Conservation (phyloP, 306 rosid genomes). For the Quercus aquifolioides region DNA sequence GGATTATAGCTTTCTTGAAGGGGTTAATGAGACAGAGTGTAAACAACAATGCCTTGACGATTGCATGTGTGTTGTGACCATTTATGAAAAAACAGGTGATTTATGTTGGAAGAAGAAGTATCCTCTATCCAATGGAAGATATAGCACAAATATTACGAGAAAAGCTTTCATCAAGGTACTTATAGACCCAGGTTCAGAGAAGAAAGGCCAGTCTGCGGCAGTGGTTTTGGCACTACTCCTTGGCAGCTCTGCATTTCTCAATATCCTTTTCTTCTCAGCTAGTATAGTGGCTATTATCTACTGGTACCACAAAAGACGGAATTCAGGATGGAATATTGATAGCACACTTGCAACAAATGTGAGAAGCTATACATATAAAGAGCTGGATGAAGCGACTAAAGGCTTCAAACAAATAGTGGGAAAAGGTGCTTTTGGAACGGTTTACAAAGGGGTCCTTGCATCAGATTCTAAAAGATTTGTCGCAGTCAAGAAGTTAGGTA, state of each 20-base stretch:
- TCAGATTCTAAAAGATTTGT: slow-evolving; percentile 15
- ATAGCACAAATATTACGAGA: neutral
- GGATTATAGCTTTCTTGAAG: neutral
- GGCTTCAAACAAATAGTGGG: slow-evolving; percentile 28
- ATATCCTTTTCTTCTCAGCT: too few species aligned
- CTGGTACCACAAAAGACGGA: neutral
- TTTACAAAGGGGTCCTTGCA: slow-evolving; percentile 26
- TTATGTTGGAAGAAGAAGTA: neutral
- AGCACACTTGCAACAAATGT: neutral
- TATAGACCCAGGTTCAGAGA: neutral
- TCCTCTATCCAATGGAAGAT: slow-evolving; percentile 29
- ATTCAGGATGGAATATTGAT: neutral
- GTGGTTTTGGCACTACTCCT: slow-evolving; percentile 15
- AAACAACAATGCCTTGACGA: slow-evolving; percentile 2
- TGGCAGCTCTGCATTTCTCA: slow-evolving; percentile 22
- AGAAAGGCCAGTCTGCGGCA: neutral
- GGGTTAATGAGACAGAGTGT: slow-evolving; percentile 2
- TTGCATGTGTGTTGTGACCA: slow-evolving; percentile 3
- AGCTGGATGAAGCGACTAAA: slow-evolving; percentile 18
- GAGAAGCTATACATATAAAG: slow-evolving; percentile 1
- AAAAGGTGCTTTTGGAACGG: slow-evolving; percentile 25
- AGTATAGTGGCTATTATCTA: neutral
- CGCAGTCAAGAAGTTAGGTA: slow-evolving; percentile 42
- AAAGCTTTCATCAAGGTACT: neutral
- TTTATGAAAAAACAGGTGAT: neutral